A percentile compares a stretch with the other conserved stretches of the same genome.
These are phyloP conservation scores for Astrocystis sublimbata DNA, from an alignment of 495 filamentous ascomycete genomes.

Conservation along the genomic window DNA sequence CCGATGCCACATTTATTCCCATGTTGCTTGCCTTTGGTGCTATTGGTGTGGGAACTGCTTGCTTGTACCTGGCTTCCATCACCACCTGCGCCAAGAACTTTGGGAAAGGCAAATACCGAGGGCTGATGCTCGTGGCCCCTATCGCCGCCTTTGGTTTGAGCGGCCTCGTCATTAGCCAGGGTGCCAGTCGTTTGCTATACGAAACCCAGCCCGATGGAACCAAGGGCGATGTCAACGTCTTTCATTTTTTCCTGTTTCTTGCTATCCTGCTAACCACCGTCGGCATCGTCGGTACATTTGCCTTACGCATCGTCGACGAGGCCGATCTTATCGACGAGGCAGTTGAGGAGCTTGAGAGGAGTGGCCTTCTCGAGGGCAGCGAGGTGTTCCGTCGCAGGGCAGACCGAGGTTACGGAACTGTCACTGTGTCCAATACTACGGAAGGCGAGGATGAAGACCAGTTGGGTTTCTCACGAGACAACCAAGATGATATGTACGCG, in stretches of 20 bases:
- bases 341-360: constrained; percentile 79
- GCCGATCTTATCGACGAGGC: constrained; percentile 80
- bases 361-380: constrained; percentile 70
- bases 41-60: constrained; percentile 78
- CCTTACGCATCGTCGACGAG: constrained; percentile 63
- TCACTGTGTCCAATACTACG: constrained; percentile 33
- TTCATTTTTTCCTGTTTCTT: constrained; percentile 82
- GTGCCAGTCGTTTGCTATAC: constrained; percentile 76
- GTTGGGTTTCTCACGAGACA: constrained; percentile 36
- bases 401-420: constrained; percentile 41
- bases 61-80: constrained; percentile 83
- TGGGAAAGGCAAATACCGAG: constrained; percentile 80
- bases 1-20: constrained; percentile 65
- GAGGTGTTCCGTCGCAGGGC: constrained; percentile 37
- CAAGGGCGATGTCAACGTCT: constrained; percentile 80
- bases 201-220: constrained; percentile 60
- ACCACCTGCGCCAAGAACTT: constrained; percentile 98
- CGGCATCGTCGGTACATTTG: constrained; percentile 72
- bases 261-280: constrained; percentile 63
- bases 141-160: constrained; percentile 93
- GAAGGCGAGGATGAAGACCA: constrained; percentile 37
- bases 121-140: constrained; percentile 83
- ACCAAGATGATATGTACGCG: constrained; percentile 62
- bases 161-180: constrained; percentile 91
- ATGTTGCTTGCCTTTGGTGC: constrained; percentile 83